Conservation (phyloP, 257 asterid species). For the Solanum pinnatisectum region DNA sequence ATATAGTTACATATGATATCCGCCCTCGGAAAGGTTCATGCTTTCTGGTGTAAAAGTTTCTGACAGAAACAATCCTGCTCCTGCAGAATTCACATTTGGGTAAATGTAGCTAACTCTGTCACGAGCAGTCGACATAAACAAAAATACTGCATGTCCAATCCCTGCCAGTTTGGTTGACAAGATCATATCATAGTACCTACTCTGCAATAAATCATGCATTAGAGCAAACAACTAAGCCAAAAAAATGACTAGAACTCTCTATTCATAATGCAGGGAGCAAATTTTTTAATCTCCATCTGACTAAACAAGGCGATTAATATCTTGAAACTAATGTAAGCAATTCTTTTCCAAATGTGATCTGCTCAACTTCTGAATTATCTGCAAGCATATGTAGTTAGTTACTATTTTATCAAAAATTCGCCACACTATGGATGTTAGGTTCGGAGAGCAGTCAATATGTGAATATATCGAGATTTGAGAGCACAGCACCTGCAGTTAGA, state of each 20-base stretch:
- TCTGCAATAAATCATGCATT: conserved; percentile 31
- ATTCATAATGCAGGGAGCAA: neutral
- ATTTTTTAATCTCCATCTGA: neutral
- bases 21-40: conserved; percentile 59
- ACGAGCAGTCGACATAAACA: conserved; percentile 73
- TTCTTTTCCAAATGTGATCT: neutral
- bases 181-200: conserved; percentile 69
- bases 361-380: neutral
- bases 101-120: conserved; percentile 71
- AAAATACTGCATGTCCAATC: conserved; percentile 70
- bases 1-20: conserved; percentile 54
- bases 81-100: conserved; percentile 81
- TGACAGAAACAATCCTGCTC: conserved; percentile 65
- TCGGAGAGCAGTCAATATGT: neutral
- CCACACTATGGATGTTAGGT: neutral
- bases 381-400: neutral
- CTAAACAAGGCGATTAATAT: neutral
- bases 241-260: neutral
- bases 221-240: neutral
- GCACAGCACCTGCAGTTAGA: neutral
- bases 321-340: neutral
- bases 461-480: neutral
- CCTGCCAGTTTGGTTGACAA: conserved; percentile 80
- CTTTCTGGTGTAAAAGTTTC: conserved; percentile 56
- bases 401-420: neutral